Conservation (phyloP, 2,329 filamentous ascomycete genomes). For the Fusarium tuaranense region DNA sequence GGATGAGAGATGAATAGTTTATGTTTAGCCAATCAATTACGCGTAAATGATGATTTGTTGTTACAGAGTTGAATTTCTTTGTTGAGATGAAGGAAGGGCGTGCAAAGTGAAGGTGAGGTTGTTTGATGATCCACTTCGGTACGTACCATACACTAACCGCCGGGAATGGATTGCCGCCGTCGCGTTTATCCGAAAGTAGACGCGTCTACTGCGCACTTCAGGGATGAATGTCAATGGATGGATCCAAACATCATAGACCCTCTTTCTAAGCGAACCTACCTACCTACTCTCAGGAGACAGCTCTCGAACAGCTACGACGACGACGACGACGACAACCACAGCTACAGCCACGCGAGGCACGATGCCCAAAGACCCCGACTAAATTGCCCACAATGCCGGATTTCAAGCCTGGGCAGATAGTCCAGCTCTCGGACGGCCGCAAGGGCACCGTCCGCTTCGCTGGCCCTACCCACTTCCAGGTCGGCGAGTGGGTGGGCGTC, state of each 20-base stretch:
- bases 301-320: slow-evolving; percentile 8
- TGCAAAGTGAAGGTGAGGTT: slow-evolving; percentile 14
- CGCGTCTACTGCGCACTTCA: slow-evolving; percentile 32
- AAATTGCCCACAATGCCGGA: slow-evolving; percentile 59
- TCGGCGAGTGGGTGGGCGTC: slow-evolving; percentile 89
- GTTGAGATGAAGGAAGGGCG: background rate
- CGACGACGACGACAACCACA: slow-evolving; percentile 1
- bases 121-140: background rate
- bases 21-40: background rate
- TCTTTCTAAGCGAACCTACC: slow-evolving; percentile 21
- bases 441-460: slow-evolving; percentile 83
- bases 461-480: slow-evolving; percentile 82
- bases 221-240: slow-evolving; percentile 17
- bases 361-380: slow-evolving; percentile 47
- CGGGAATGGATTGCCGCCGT: slow-evolving; percentile 36
- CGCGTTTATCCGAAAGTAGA: slow-evolving; percentile 45
- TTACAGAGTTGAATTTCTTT: slow-evolving; percentile 6
- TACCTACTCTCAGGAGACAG: slow-evolving; percentile 34
- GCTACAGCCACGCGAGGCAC: slow-evolving; percentile 39
- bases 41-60: background rate
- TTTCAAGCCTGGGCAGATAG: slow-evolving; percentile 75
- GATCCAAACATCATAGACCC: slow-evolving; percentile 13
- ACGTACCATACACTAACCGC: slow-evolving; percentile 35
- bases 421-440: slow-evolving; percentile 83
- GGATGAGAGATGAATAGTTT: background rate